Base-by-base conservation (phyloP, 2,329 filamentous ascomycete species). In the Xylariaceae sp. region DNA sequence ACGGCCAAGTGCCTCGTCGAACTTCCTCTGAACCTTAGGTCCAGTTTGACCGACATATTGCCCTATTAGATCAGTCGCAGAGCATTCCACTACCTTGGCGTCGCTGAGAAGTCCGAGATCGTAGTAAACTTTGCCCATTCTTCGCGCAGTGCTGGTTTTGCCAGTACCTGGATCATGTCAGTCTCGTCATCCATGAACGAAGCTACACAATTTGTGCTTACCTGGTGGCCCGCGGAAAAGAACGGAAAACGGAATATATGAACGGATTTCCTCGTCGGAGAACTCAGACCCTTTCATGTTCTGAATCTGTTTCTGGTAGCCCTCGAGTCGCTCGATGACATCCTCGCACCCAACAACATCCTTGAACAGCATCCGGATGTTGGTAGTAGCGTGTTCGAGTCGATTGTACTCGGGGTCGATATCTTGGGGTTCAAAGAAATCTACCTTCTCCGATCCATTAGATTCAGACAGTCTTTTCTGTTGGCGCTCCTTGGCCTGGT, bases 121-220 rank as follows among this genome's bases (percentile, higher is more conserved):
- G 67, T 89, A 92, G 67, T 84, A 92, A 0, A 92, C 77, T 62
- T 89, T 82, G 2, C 88, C 88, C 80, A 92, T 89, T 61, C 86
- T 88, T n/a, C 80, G 75, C 0, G 89, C 89, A 0, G 78, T 90
- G 0, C 85, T 82, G 0, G 84, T 87, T 64, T 88, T 88, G 0
- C 85, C 85, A 0, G 84, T 87, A 54, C 60, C 59, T 61, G 10
- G 17, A 44, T 11, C 15, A 6, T 0, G 64, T 69, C 58, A 60
- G 51, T 47, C 45, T 30, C n/a, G 15, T 35, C 23, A 13, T 11
- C 23, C 49, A 34, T 35, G 15, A 11, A 34, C 13, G 10, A 8
- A 35, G 10, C 23, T 1, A 15, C 6, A 30, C 8, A 35, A 51
- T 8, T 8, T 34, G 18, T n/a, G 23, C 58, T 47, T 54, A 61